Evolutionary conservation across 2,329 filamentous ascomycete species (phyloP), one percentile per base, ranked within the genome.

Genomic region (Colletotrichum sp.): DNA sequence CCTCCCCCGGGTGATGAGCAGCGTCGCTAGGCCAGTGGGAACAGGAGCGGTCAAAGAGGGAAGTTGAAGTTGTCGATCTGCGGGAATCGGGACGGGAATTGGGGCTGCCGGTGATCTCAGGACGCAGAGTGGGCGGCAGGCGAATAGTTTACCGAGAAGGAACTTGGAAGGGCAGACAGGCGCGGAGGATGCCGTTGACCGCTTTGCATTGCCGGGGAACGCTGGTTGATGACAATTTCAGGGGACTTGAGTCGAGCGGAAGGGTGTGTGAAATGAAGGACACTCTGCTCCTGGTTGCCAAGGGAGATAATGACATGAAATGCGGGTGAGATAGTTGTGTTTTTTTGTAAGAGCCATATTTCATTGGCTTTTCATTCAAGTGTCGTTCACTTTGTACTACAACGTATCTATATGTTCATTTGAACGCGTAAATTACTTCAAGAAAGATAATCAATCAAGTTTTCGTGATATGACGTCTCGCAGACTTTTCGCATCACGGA

Each of bases 401-500:
- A 72, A 69, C 61, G 31, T 73, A 34, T 71, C 54, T 73, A 57
- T 66, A 62, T 73, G 67, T 73, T 55, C 71, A 73, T 73, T 18
- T 47, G 61, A 70, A 70, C 61, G 64, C 51, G 55, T 62, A 57
- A 66, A 55, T 27, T 38, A 38, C 38, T 18, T 31, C 34, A 13
- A 73, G 54, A 66, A 66, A 61, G 21, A 43, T 31, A 66, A 62
- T 27, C 51, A 24, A 64, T 27, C 51, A 24, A 55, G 24, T 15
- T n/a, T 66, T 55, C 27, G 43, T 62, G 24, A 36, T 24, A 54
- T 66, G 24, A 38, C 61, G 43, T 70, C 55, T 62, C 38, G 54
- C 54, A 47, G 27, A 54, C 38, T 16, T 70, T 31, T 43, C 33
- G 33, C 51, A n/a, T 65, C 15, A 24, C 8, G 36, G 54, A 58